A percentile compares a stretch with the other conserved stretches of the same genome.
Evolutionary conservation across 768 basidiomycete species (phyloP).

Genomic region (Hortiboletus campestris): DNA sequence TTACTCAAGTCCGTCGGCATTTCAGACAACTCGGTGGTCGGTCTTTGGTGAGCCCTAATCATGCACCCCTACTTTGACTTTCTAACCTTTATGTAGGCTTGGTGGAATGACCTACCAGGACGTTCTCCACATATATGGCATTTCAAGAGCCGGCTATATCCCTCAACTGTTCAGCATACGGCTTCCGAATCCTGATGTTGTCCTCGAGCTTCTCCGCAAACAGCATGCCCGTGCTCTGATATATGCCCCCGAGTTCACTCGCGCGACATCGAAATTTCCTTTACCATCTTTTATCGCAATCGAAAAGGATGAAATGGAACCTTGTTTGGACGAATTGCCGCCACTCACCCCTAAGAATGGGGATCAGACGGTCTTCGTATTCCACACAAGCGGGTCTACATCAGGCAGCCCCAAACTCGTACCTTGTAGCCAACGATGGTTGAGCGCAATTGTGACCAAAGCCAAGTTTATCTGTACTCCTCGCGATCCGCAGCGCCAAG

Average conservation of each 20-base stretch:
- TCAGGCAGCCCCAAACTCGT: conserved; percentile 83
- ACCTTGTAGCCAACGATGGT: conserved; percentile 66
- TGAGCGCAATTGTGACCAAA: conserved; percentile 61
- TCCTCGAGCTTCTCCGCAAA: conserved; percentile 65
- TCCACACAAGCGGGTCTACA: conserved; percentile 81
- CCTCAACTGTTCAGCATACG: conserved; percentile 77
- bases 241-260: conserved; percentile 56
- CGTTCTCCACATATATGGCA: conserved; percentile 69
- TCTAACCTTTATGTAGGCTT: conserved; percentile 47
- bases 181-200: conserved; percentile 68
- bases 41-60: conserved; percentile 59
- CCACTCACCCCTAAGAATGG: conserved; percentile 35
- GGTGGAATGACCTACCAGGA: conserved; percentile 71
- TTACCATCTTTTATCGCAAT: conserved; percentile 48
- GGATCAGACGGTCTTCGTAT: conserved; percentile 59
- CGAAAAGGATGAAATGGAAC: conserved; percentile 38
- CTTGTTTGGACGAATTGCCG: conserved; percentile 41
- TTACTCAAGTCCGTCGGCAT: conserved; percentile 48
- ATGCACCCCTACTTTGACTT: not conserved
- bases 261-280: conserved; percentile 43
- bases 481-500: conserved; percentile 49
- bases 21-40: conserved; percentile 57
- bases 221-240: conserved; percentile 64
- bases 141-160: conserved; percentile 73
- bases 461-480: conserved; percentile 52